A percentile compares a stretch with the other conserved stretches of the same genome.
Conservation (phyloP, 805 yeast genomes). For the Phaffomyces antillensis region DNA sequence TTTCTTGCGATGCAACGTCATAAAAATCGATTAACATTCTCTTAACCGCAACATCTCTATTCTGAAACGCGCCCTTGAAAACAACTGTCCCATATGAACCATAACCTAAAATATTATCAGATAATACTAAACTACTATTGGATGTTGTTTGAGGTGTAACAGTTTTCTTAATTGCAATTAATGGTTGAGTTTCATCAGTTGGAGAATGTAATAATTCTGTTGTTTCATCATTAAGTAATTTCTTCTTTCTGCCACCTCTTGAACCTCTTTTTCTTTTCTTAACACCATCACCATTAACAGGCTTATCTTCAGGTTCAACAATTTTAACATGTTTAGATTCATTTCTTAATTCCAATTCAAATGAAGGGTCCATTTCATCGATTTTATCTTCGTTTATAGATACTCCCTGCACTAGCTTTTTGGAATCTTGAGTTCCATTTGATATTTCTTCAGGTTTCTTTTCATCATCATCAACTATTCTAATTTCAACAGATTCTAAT, state of each 20-base stretch:
- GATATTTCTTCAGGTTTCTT: not conserved
- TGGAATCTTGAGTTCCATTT: not conserved
- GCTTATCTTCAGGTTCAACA: slow-evolving; percentile 23
- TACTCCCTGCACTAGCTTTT: no score
- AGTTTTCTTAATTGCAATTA: not conserved
- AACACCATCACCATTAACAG: slow-evolving; percentile 22
- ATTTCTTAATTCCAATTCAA: not conserved
- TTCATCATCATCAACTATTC: not conserved
- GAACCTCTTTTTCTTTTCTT: slow-evolving; percentile 78
- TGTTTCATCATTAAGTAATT: slow-evolving; percentile 1
- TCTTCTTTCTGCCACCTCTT: slow-evolving; percentile 70
- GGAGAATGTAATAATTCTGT: not conserved
- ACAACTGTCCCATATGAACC: slow-evolving; percentile 98
- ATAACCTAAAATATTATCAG: slow-evolving; percentile 78
- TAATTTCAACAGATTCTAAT: slow-evolving; percentile 13
- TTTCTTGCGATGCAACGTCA: slow-evolving; percentile 91
- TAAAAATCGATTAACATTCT: slow-evolving; percentile 89
- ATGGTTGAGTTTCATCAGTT: slow-evolving; percentile 1
- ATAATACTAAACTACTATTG: slow-evolving; percentile 43
- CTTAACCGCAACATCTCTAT: slow-evolving; percentile 92
- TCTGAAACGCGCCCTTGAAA: slow-evolving; percentile 82
- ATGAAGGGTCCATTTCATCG: not conserved
- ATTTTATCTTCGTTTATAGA: no score
- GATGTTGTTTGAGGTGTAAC: not conserved
- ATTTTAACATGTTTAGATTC: slow-evolving; percentile 20